Percentiles rank a stretch among this genome's conserved stretches.
phyloP scores from a whole-genome alignment of 2,329 filamentous ascomycete species.

The Xylaria sp. region DNA sequence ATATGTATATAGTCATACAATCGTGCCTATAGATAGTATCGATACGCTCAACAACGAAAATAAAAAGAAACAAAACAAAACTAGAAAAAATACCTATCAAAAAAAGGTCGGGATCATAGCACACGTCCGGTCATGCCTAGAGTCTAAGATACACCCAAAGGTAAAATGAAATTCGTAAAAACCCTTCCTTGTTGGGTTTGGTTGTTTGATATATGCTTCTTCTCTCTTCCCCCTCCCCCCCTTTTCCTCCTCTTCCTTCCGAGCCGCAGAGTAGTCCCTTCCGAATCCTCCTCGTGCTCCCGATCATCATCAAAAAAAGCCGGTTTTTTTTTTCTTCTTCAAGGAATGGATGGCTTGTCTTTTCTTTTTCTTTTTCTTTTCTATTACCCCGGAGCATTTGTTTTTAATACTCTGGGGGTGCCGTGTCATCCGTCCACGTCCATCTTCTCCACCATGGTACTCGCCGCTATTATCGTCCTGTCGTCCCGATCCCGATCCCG shows the following conservation, averaged over 20 bases:
- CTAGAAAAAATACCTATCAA: too few species aligned
- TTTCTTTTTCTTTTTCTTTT: too few species aligned
- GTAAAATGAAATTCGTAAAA: constrained; percentile 25
- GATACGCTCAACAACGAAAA: constrained; percentile 9
- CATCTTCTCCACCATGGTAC: constrained; percentile 40
- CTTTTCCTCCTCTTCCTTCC: background rate
- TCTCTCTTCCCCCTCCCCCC: background rate
- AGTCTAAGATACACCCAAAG: constrained; percentile 9
- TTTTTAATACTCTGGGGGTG: constrained; percentile 2
- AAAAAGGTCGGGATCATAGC: constrained; percentile 20
- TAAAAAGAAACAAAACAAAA: too few species aligned
- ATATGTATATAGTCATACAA: constrained; percentile 27
- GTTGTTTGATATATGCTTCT: too few species aligned
- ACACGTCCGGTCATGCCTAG: constrained; percentile 10
- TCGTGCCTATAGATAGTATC: constrained; percentile 24
- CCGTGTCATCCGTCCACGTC: constrained; percentile 38
- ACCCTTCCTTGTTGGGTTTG: too few species aligned
- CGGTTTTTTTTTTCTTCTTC: background rate
- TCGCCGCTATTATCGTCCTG: constrained; percentile 40
- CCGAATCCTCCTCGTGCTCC: background rate
- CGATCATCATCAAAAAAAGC: background rate
- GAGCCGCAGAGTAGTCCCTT: background rate
- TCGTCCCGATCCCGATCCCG: constrained; percentile 31
- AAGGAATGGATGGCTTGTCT: too few species aligned
- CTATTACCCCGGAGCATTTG: constrained; percentile 2